Evolutionary conservation across 2,329 filamentous ascomycete genomes (phyloP).

Genomic region (Colletotrichum lupini): DNA sequence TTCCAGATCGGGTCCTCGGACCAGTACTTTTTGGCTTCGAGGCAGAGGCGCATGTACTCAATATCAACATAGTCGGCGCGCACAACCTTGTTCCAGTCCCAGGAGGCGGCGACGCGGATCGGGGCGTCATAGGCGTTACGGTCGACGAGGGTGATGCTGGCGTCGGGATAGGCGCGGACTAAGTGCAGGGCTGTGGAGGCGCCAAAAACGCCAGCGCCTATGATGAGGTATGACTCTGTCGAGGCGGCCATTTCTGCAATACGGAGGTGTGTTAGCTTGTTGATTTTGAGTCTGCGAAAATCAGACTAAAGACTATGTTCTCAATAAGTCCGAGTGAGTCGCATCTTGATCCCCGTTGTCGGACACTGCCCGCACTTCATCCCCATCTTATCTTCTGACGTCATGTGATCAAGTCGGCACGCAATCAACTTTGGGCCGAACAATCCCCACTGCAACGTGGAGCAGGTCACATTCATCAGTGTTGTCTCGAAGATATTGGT

Average conservation of each 20-base stretch:
- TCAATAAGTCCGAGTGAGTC: background rate
- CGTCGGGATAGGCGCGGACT: constrained; percentile 38
- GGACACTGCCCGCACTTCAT: constrained; percentile 14
- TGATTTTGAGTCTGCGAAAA: background rate
- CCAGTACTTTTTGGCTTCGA: constrained; percentile 45
- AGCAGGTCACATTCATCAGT: background rate
- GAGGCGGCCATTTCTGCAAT: background rate
- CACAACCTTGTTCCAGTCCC: constrained; percentile 52
- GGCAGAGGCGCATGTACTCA: constrained; percentile 43
- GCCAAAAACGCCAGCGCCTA: constrained; percentile 63
- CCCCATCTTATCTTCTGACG: constrained; percentile 26
- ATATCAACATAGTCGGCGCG: constrained; percentile 48
- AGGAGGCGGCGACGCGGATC: constrained; percentile 41
- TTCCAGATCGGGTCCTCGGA: constrained; percentile 42
- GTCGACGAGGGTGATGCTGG: constrained; percentile 41
- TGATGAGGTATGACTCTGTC: constrained; percentile 48
- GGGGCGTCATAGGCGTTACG: constrained; percentile 39
- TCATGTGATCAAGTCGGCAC: constrained; percentile 21
- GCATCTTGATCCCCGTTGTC: background rate
- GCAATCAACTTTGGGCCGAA: background rate
- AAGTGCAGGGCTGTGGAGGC: constrained; percentile 61
- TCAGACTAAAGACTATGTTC: background rate
- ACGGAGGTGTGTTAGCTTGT: no score
- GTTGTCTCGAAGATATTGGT: background rate
- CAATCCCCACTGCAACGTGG: background rate